Percentiles rank a stretch among this genome's conserved stretches.
phyloP scores from a whole-genome alignment of 371 early-diverging fungal species.

The Quaeritorhiza haematococci region DNA sequence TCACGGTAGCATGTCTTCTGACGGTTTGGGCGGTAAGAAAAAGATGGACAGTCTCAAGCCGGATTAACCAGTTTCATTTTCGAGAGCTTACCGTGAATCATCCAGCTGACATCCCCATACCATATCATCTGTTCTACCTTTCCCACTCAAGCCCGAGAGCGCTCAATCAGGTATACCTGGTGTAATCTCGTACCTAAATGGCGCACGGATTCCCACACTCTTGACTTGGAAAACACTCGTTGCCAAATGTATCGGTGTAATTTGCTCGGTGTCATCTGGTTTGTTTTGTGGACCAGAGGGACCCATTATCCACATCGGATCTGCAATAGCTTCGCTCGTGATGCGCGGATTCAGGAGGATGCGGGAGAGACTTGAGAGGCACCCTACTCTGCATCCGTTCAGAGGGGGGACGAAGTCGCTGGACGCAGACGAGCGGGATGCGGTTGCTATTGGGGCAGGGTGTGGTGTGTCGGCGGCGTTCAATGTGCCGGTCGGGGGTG shows the following conservation, averaged over 20 bases:
- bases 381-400: not conserved
- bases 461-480: slow-evolving; percentile 1
- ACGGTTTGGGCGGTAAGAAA: not conserved
- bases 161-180: not conserved
- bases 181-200: slow-evolving; percentile 1
- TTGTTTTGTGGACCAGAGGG: not conserved
- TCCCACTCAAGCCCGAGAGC: not conserved
- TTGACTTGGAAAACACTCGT: not conserved
- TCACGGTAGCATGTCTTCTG: not conserved
- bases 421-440: not conserved
- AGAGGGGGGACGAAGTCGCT: not conserved
- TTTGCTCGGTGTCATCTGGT: slow-evolving; percentile 1
- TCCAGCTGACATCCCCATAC: not conserved
- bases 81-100: not conserved
- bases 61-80: not conserved
- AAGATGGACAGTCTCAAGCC: not conserved
- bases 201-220: not conserved
- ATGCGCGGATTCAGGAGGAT: not conserved
- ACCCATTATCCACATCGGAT: not conserved
- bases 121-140: no score
- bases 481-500: not conserved
- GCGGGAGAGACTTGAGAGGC: not conserved
- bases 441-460: not conserved
- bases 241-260: not conserved
- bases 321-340: not conserved